Evolutionary conservation across 768 basidiomycete genomes (phyloP).

Genomic region (Trametes cubensis): DNA sequence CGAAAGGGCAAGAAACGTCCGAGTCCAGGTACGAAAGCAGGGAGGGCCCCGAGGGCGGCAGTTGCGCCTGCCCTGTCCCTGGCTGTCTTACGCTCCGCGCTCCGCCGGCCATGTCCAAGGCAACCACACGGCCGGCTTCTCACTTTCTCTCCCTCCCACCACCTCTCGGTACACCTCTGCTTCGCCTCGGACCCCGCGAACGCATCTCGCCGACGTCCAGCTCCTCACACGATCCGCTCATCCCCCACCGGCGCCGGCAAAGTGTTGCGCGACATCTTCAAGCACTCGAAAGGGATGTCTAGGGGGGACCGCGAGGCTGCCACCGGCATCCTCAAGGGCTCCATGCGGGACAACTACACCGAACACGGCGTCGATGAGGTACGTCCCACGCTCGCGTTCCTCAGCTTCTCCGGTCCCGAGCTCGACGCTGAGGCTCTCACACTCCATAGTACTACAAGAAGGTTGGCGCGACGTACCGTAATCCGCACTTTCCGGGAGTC

Average conservation of each 20-base stretch:
- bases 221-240: neutral
- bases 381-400: neutral
- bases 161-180: neutral
- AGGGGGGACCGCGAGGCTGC: constrained; percentile 29
- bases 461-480: constrained; percentile 70
- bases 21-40: neutral
- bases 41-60: neutral
- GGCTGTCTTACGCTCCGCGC: neutral
- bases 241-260: constrained; percentile 7
- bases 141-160: neutral
- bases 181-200: neutral
- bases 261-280: constrained; percentile 18
- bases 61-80: constrained; percentile 2
- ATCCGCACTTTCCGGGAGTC: constrained; percentile 72
- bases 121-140: neutral
- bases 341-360: constrained; percentile 54
- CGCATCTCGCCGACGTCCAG: neutral
- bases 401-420: neutral
- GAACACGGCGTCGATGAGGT: constrained; percentile 64
- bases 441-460: constrained; percentile 57
- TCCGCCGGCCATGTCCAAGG: constrained; percentile 11
- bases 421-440: neutral
- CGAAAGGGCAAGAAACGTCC: neutral
- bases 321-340: constrained; percentile 36
- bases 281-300: constrained; percentile 27